Evolutionary conservation across 106 monocot genomes (phyloP), one percentile per base, ranked within the genome.

Genomic region (Dioscorea zingiberensis): DNA sequence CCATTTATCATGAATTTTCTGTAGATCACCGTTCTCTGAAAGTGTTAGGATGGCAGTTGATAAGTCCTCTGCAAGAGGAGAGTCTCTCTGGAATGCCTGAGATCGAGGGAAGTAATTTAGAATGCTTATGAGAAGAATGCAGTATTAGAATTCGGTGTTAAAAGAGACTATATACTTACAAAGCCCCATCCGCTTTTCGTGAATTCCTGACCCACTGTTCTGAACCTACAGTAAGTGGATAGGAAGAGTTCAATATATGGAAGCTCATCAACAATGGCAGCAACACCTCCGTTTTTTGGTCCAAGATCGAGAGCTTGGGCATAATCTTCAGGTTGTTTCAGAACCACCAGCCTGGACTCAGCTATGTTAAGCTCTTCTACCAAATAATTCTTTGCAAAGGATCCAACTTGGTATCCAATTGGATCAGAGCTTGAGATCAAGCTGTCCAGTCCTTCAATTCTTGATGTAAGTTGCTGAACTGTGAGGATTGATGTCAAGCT

Each of bases 151-250:
- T 9, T 21, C 27, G 7, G 12, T 11, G 7, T 46, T 15, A 58
- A 4, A 25, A 54, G 1, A 51, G 23, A 32, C 27, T 25, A 26
- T 4, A 19, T 65, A 77, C 97, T 81, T 80, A 98, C 97, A 77
- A 88, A 92, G 63, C 92, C 97, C 97, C 97, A 92, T 77, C 92
- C 97, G 60, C 78, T 84, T 70, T 75, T 85, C 0, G 91, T 92
- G 77, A 98, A 98, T 48, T 84, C 86, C 54, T 81, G 86, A 11
- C 97, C 97, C 1, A 92, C 88, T 3, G 69, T 78, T 73, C 59
- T 73, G 81, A 77, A 88, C 7, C 86, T 81, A 72, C 97, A 98
- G 65, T 89, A 66, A 7, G 7, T 66, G 17, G 92, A 84, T 62
- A 98, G 70, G 61, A 98, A 92, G 60, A 98, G 62, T 13, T 92